Evolutionary conservation across 2,329 filamentous ascomycete genomes (phyloP).

Genomic region (Uncinocarpus reesii): DNA sequence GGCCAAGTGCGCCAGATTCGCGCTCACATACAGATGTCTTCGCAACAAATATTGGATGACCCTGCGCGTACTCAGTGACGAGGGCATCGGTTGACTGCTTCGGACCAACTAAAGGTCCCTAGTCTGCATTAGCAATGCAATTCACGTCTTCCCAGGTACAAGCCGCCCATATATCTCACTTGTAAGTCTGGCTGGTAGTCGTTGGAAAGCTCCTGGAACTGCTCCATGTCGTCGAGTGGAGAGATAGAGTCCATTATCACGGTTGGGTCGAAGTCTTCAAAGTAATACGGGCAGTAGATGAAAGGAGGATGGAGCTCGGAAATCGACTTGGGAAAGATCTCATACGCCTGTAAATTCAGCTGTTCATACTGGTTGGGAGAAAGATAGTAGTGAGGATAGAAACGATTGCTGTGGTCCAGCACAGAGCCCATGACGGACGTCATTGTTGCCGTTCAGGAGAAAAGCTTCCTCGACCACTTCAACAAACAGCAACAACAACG

Average conservation of each 20-base stretch:
- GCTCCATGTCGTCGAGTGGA: slow-evolving; percentile 47
- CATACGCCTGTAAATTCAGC: neutral
- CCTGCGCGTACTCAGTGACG: slow-evolving; percentile 75
- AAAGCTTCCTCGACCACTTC: neutral
- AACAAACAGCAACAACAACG: too few relatives aligned
- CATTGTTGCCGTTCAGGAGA: neutral
- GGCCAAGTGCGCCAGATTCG: neutral
- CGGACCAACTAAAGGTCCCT: slow-evolving; percentile 77
- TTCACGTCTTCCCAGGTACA: neutral
- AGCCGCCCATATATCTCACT: slow-evolving; percentile 33
- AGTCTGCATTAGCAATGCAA: slow-evolving; percentile 14
- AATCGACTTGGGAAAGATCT: slow-evolving; percentile 1
- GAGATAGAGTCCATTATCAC: slow-evolving; percentile 21
- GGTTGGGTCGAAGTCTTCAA: neutral
- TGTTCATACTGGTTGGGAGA: neutral
- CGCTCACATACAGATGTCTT: slow-evolving; percentile 64
- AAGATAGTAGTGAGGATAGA: neutral
- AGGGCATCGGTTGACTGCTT: slow-evolving; percentile 68
- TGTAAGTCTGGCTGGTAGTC: slow-evolving; percentile 49
- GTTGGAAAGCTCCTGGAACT: slow-evolving; percentile 53
- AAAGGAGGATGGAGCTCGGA: slow-evolving; percentile 4
- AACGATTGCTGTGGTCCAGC: neutral
- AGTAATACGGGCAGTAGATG: neutral
- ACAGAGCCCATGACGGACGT: neutral
- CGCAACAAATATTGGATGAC: slow-evolving; percentile 70